Evolutionary conservation across 345 rosid genomes (phyloP), one percentile per base, ranked within the genome.

Genomic region (Populus simonii): DNA sequence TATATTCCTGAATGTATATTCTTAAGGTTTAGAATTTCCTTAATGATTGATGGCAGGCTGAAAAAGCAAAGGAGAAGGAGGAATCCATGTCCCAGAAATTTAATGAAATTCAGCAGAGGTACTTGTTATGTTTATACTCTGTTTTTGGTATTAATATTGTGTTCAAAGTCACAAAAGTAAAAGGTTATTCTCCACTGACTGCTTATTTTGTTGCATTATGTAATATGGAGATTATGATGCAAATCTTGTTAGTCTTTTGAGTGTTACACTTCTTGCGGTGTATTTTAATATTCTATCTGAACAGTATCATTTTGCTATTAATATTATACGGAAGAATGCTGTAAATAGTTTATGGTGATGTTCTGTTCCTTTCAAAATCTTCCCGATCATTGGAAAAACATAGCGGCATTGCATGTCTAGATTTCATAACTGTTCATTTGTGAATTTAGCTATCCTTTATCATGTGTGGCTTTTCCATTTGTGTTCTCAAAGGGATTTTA

Each of bases 11-110:
- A 33, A 2, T 76, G 17, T 66, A 66, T 55, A 27, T 55, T 72
- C 35, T 11, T 51, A 39, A 72, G 35, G 57, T 49, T 82, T 67
- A 75, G 17, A 77, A 18, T 72, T 35, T 82, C 29, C 29, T 55
- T n/a, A 20, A 43, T 74, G 68, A 69, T 69, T 84, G 78, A 75
- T 80, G 78, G 74, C 85, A 96, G 99, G 97, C 97, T 71, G 99
- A 96, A 82, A 96, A 96, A 86, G 97, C 99, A 62, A 92, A 84
- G 84, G 99, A 96, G 77, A 87, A 92, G 67, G 93, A 90, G 83
- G 99, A 94, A 86, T 70, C 85, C 53, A 86, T 92, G 90, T 85
- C 89, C 67, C 85, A 80, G 83, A 88, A 88, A 82, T 90, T 87
- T 74, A 76, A 80, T 59, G 94, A 89, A 75, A 82, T 85, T 66